phyloP scores from a whole-genome alignment of 805 yeast genomes.

The Teunomyces barrocoloradensis region DNA sequence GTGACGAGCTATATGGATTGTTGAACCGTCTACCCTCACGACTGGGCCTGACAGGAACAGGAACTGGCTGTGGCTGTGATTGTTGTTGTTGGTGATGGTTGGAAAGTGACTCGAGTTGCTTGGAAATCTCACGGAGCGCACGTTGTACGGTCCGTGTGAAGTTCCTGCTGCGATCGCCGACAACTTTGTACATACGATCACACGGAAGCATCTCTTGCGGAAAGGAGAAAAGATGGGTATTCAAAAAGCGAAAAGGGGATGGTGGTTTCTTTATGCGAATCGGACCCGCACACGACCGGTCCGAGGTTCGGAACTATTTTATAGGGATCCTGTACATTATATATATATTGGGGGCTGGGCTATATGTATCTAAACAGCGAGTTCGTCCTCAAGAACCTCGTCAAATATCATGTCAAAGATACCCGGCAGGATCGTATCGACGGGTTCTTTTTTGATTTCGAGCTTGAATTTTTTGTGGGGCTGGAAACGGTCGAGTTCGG shows the following conservation, averaged over 20 bases:
- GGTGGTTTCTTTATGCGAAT: not conserved
- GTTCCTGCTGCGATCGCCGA: constrained; percentile 32
- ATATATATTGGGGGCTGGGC: too few species aligned
- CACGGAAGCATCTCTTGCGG: constrained; percentile 32
- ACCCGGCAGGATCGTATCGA: constrained; percentile 2
- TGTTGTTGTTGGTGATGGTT: constrained; percentile 24
- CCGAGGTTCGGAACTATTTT: not conserved
- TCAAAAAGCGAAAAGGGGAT: not conserved
- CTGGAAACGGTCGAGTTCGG: constrained; percentile 3
- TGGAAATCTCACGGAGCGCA: constrained; percentile 45
- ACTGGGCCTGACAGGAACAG: constrained; percentile 26
- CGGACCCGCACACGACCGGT: not conserved
- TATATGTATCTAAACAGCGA: not conserved
- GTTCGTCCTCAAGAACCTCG: constrained; percentile 25
- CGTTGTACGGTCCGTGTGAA: constrained; percentile 47
- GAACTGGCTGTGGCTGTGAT: constrained; percentile 31
- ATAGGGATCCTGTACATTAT: too few species aligned
- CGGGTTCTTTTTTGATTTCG: constrained; percentile 3
- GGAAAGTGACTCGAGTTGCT: constrained; percentile 48
- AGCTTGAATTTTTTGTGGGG: constrained; percentile 17
- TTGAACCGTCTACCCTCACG: constrained; percentile 4
- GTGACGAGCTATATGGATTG: not conserved
- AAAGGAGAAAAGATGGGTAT: not conserved
- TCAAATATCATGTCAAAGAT: constrained; percentile 22
- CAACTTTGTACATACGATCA: constrained; percentile 28